Evolutionary conservation across 1,139 yeast genomes (phyloP).

Genomic region (Scheffersomyces segobiensis): DNA sequence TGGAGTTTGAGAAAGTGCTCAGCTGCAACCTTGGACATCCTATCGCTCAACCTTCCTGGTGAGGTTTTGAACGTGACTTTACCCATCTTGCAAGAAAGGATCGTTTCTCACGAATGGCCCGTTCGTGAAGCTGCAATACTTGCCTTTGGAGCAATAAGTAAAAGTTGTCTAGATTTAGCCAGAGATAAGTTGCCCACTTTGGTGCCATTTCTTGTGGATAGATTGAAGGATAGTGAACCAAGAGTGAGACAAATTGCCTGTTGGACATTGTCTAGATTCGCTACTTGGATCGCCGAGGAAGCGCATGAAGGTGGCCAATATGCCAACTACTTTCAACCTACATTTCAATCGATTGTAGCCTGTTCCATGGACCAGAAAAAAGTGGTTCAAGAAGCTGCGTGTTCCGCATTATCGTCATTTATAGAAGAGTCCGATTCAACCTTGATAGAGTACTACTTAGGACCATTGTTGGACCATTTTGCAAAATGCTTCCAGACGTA

Average conservation of each 20-base stretch:
- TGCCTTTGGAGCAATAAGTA: constrained; percentile 94
- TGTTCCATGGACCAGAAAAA: constrained; percentile 83
- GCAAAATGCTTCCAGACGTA: constrained; percentile 72
- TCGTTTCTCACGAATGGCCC: constrained; percentile 77
- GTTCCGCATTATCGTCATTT: constrained; percentile 80
- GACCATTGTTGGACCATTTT: constrained; percentile 67
- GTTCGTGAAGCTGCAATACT: constrained; percentile 89
- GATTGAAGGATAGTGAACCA: constrained; percentile 74
- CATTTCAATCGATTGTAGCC: constrained; percentile 70
- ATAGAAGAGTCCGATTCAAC: constrained; percentile 75
- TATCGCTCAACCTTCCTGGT: constrained; percentile 68
- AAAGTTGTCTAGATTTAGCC: constrained; percentile 77
- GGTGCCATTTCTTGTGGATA: constrained; percentile 81
- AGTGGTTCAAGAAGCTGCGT: constrained; percentile 93
- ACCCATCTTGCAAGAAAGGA: constrained; percentile 73
- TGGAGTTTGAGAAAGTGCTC: constrained; percentile 95
- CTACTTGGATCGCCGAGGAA: constrained; percentile 76
- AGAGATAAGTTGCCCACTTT: constrained; percentile 73
- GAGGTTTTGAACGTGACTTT: constrained; percentile 67
- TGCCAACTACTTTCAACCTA: constrained; percentile 71
- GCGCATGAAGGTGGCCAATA: constrained; percentile 62
- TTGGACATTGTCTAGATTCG: constrained; percentile 90
- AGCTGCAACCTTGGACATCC: constrained; percentile 86
- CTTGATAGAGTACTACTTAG: constrained; percentile 50
- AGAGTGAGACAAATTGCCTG: constrained; percentile 91